Evolutionary conservation across 371 early-diverging fungal species (phyloP), one percentile per base, ranked within the genome.

Genomic region (Lichtheimia corymbifera): DNA sequence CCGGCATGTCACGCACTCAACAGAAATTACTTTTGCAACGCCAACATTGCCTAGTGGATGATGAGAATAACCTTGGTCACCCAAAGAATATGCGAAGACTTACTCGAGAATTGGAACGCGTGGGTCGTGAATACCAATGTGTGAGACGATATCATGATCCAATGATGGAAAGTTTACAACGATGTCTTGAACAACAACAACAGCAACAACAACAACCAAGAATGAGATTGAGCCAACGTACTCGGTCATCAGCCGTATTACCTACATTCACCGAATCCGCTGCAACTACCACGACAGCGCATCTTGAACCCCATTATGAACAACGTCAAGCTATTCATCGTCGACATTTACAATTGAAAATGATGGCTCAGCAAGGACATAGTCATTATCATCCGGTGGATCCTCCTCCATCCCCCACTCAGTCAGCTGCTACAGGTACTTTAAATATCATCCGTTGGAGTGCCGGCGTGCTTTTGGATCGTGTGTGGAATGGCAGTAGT

Each of bases 11-110:
- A n/a, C 65, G 84, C 53, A 82, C 83, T 13, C 83, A 83, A 50
- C 82, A 83, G 58, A 82, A 85, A 58, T 58, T 82, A 0, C 58
- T 80, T 59, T 56, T 82, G 14, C 80, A 83, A 50, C 69, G 77
- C 51, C 82, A 83, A 50, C 81, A 80, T 52, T 69, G 73, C 25
- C 54, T 72, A n/a, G 71, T 71, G 15, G 77, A 80, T 52, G 82
- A 84, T 56, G 83, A 79, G 49, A 74, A 67, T 35, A 77, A 71
- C 44, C 65, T 79, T 22, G 63, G 60, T 30, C 79, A 82, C 62
- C 83, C 83, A 9, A 73, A 74, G 3, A 80, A 84, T 61, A 74
- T 77, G 66, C 62, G 75, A n/a, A 66, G 71, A 25, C 45, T 82
- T n/a, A 79, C 78, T 22, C 76, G 73, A 51, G 84, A 82, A 55